These are phyloP conservation scores for Trametes punicea DNA, from an alignment of 768 basidiomycete genomes.

Conservation along the genomic window DNA sequence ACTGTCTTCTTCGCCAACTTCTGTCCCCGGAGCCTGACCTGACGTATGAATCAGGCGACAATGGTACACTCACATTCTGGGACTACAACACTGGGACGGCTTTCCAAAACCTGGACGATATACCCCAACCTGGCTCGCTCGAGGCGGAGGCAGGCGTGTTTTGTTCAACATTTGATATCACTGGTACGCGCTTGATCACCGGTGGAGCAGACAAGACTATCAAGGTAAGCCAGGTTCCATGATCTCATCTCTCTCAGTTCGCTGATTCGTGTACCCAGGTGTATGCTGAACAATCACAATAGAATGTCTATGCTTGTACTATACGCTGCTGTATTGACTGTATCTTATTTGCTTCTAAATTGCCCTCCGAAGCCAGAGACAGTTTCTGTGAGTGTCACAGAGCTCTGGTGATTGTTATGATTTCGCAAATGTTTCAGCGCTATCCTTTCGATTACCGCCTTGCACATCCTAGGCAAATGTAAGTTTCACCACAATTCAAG, in stretches of 20 bases:
- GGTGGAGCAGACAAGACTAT: conserved; percentile 99
- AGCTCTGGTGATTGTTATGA: too few relatives aligned
- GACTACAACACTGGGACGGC: conserved; percentile 93
- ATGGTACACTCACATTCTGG: conserved; percentile 90
- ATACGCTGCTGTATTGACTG: conserved; percentile 7
- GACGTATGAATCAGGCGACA: conserved; percentile 85
- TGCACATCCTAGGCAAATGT: too few relatives aligned
- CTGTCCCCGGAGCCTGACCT: background rate
- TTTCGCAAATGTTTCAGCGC: too few relatives aligned
- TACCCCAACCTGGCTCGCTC: conserved; percentile 95
- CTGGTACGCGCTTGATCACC: conserved; percentile 90
- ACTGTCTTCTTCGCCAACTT: background rate
- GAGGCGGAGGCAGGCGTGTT: conserved; percentile 97
- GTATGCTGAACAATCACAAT: conserved; percentile 71
- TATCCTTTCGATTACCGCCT: too few relatives aligned
- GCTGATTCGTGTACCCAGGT: too few relatives aligned
- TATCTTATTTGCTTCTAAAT: background rate
- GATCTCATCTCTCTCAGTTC: too few relatives aligned
- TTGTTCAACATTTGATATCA: conserved; percentile 95
- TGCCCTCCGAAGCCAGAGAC: too few relatives aligned
- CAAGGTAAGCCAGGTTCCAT: conserved; percentile 79
- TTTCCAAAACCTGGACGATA: conserved; percentile 91
- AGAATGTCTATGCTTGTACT: conserved; percentile 18
- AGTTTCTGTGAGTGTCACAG: too few relatives aligned
- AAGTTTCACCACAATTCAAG: too few relatives aligned